These are phyloP conservation scores for Melampsora americana DNA, from an alignment of 1,284 basidiomycete species.

Conservation along the genomic window DNA sequence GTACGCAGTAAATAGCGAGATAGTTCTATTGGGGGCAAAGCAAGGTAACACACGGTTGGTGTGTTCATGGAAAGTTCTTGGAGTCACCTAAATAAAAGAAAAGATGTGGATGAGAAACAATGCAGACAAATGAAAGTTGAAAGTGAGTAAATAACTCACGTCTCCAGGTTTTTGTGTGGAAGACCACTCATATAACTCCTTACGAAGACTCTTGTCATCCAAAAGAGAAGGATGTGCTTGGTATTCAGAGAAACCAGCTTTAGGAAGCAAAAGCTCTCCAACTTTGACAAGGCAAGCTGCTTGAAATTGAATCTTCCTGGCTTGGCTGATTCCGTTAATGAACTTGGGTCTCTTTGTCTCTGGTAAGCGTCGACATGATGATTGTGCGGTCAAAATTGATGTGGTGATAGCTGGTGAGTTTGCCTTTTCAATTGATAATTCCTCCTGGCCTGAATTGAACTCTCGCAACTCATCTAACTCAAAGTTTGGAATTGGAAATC, in stretches of 20 bases:
- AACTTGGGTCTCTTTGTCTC: neutral
- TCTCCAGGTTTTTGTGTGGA: slow-evolving; percentile 18
- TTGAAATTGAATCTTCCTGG: slow-evolving; percentile 10
- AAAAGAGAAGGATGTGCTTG: slow-evolving; percentile 16
- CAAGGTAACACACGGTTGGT: neutral
- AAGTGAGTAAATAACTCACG: neutral
- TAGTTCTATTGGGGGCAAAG: neutral
- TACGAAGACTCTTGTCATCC: slow-evolving; percentile 1
- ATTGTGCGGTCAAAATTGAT: slow-evolving; percentile 28
- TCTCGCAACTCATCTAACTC: slow-evolving; percentile 11
- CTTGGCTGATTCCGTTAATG: slow-evolving; percentile 7
- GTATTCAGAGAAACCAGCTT: neutral
- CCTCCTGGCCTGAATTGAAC: slow-evolving; percentile 4
- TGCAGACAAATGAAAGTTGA: too few species aligned
- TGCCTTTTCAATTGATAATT: neutral
- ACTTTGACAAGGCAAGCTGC: slow-evolving; percentile 5
- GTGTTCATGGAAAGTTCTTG: slow-evolving; percentile 2
- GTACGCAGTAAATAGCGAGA: slow-evolving; percentile 9
- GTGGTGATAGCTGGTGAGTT: slow-evolving; percentile 5
- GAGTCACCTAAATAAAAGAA: slow-evolving; percentile 11
- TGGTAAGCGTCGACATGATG: neutral
- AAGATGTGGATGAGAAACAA: neutral
- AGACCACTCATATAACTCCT: slow-evolving; percentile 5
- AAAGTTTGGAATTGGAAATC: neutral
- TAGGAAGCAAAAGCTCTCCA: neutral